phyloP scores from a whole-genome alignment of 768 basidiomycete genomes.

The Collybiopsis confluens region DNA sequence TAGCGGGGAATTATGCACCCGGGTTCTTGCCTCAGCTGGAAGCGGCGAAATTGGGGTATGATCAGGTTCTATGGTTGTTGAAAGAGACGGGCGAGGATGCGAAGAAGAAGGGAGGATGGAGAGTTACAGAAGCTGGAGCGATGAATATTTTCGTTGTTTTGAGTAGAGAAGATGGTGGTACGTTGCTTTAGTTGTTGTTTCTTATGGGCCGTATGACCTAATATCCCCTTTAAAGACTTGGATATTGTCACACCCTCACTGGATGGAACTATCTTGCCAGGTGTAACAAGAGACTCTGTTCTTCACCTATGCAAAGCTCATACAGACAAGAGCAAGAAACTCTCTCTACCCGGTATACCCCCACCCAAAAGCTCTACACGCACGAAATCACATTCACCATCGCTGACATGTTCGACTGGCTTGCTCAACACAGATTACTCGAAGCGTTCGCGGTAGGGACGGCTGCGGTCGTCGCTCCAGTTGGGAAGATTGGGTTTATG shows the following conservation, averaged over 20 bases:
- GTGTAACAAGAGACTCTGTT: conserved; percentile 82
- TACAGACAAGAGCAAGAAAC: conserved; percentile 36
- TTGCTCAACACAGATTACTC: conserved; percentile 49
- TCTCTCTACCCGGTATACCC: conserved; percentile 40
- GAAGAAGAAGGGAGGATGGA: conserved; percentile 22
- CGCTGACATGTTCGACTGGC: conserved; percentile 43
- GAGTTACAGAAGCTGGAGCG: conserved; percentile 50
- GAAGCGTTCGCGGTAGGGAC: conserved; percentile 82
- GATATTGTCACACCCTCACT: conserved; percentile 82
- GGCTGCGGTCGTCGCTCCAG: conserved; percentile 64
- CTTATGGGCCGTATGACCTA: too few species aligned
- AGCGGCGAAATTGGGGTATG: conserved; percentile 65
- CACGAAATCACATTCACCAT: conserved; percentile 63
- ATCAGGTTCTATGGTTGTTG: conserved; percentile 76
- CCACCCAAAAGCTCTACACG: conserved; percentile 32
- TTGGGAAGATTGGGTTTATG: conserved; percentile 57
- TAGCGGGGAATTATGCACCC: conserved; percentile 64
- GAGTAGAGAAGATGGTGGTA: conserved; percentile 54
- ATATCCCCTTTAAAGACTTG: conserved; percentile 35
- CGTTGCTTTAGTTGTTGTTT: too few species aligned
- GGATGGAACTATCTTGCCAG: conserved; percentile 85
- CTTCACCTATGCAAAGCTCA: conserved; percentile 64
- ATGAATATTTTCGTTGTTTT: conserved; percentile 78
- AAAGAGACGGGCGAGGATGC: too few species aligned
- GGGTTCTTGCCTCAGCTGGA: conserved; percentile 57